phyloP scores from a whole-genome alignment of 371 early-diverging fungal species.

The Actinomortierella wolfii region DNA sequence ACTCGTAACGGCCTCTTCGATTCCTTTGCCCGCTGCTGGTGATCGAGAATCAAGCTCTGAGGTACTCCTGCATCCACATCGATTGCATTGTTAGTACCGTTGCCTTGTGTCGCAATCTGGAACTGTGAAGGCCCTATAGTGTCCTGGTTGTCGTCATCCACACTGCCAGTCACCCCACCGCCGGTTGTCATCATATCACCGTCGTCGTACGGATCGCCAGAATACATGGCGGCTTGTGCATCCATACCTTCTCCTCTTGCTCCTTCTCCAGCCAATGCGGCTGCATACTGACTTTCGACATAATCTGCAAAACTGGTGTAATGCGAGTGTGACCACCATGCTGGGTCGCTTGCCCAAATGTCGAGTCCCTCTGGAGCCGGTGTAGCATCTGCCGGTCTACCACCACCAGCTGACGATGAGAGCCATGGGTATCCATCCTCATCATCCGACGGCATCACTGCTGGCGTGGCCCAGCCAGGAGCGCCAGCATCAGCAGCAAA shows the following conservation, averaged over 20 bases:
- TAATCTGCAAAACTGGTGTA: no score
- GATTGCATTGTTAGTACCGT: slow-evolving; percentile 1
- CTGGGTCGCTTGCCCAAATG: slow-evolving; percentile 35
- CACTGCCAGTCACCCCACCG: not conserved
- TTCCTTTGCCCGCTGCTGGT: slow-evolving; percentile 12
- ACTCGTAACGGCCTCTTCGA: slow-evolving; percentile 27
- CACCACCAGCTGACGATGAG: slow-evolving; percentile 30
- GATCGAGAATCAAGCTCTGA: not conserved
- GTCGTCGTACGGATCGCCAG: slow-evolving; percentile 3
- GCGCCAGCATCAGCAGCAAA: not conserved
- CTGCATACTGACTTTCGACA: slow-evolving; percentile 4
- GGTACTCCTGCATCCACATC: not conserved
- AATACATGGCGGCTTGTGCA: no score
- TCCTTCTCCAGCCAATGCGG: slow-evolving; percentile 35
- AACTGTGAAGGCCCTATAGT: slow-evolving; percentile 19
- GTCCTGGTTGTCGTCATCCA: slow-evolving; percentile 20
- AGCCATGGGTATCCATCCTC: slow-evolving; percentile 5
- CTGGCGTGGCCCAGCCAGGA: slow-evolving; percentile 43
- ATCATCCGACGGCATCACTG: slow-evolving; percentile 41
- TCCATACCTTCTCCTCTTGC: slow-evolving; percentile 12
- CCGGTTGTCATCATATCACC: not conserved
- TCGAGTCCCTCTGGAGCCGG: slow-evolving; percentile 28
- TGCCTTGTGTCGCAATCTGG: slow-evolving; percentile 12
- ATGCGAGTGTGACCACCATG: slow-evolving; percentile 22
- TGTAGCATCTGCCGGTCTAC: no score